Conservation (phyloP, 768 basidiomycete genomes). For the Leccinum variicolor region DNA sequence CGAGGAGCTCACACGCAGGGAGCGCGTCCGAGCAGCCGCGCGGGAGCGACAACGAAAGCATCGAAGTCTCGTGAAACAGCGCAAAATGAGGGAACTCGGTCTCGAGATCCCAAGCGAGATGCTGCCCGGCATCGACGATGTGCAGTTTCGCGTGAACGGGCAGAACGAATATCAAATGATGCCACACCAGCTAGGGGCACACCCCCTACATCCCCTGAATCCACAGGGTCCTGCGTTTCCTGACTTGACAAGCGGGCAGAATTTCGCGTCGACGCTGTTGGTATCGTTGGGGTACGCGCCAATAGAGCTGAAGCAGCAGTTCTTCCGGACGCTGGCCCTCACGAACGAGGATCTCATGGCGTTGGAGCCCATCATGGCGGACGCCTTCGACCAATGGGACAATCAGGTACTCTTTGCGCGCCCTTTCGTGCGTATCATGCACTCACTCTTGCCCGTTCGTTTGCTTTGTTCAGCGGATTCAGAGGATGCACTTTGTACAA, state of each 20-base stretch:
- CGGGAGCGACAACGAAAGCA: slow-evolving; percentile 83
- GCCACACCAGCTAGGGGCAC: slow-evolving; percentile 31
- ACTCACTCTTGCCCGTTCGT: not conserved
- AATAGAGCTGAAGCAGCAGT: slow-evolving; percentile 62
- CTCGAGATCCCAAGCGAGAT: slow-evolving; percentile 79
- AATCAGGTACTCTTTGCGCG: slow-evolving; percentile 49
- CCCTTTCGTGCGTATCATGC: not conserved
- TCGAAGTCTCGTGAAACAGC: slow-evolving; percentile 71
- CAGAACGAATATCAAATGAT: slow-evolving; percentile 39
- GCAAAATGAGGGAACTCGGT: slow-evolving; percentile 80
- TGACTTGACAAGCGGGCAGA: slow-evolving; percentile 62
- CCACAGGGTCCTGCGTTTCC: slow-evolving; percentile 63
- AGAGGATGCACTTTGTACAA: slow-evolving; percentile 45
- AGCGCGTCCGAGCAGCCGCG: slow-evolving; percentile 72
- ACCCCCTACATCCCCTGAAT: slow-evolving; percentile 30
- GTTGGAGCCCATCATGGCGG: slow-evolving; percentile 75
- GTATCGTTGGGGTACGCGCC: slow-evolving; percentile 75
- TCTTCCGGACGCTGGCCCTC: slow-evolving; percentile 69
- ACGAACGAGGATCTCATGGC: slow-evolving; percentile 76
- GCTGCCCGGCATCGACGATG: slow-evolving; percentile 59
- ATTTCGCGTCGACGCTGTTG: slow-evolving; percentile 74
- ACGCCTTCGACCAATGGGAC: slow-evolving; percentile 87
- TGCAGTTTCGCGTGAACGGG: slow-evolving; percentile 56
- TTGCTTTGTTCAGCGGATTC: slow-evolving; percentile 35
- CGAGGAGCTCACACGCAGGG: slow-evolving; percentile 65